Conservation (phyloP, 1,139 yeast species). For the Scheffersomyces parashehatae region DNA sequence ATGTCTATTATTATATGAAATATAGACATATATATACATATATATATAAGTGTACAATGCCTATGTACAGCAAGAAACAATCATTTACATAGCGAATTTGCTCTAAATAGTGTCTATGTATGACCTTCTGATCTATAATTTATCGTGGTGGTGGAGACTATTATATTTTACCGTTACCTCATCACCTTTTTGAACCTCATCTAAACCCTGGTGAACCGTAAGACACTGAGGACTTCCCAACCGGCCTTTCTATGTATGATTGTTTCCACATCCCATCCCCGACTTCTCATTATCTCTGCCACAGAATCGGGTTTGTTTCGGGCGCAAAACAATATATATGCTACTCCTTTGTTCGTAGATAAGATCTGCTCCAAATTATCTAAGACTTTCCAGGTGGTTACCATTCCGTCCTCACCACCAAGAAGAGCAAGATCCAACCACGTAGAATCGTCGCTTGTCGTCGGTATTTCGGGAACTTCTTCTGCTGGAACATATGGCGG, state of each 20-base stretch:
- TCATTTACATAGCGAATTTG: neutral
- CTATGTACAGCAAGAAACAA: too few species aligned
- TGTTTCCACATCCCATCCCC: slow-evolving; percentile 57
- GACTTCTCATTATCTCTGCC: slow-evolving; percentile 41
- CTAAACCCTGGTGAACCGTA: slow-evolving; percentile 38
- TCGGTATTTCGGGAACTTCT: slow-evolving; percentile 58
- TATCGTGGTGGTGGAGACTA: neutral
- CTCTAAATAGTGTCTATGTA: neutral
- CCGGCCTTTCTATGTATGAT: slow-evolving; percentile 80
- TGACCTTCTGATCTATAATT: neutral
- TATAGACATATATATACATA: too few species aligned
- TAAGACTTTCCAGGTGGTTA: slow-evolving; percentile 66
- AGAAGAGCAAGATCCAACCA: slow-evolving; percentile 90
- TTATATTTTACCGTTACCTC: neutral
- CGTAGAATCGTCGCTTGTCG: slow-evolving; percentile 39
- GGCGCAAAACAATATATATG: slow-evolving; percentile 85
- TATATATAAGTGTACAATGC: too few species aligned
- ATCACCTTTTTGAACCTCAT: neutral
- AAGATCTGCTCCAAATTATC: slow-evolving; percentile 50
- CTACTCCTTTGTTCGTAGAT: slow-evolving; percentile 56
- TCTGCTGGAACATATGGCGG: slow-evolving; percentile 97
- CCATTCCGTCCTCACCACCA: slow-evolving; percentile 93
- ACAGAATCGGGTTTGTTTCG: slow-evolving; percentile 76
- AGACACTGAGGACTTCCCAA: slow-evolving; percentile 88
- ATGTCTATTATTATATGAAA: too few species aligned